Evolutionary conservation across 495 filamentous ascomycete genomes (phyloP).

Genomic region (Aspergillus baeticus): DNA sequence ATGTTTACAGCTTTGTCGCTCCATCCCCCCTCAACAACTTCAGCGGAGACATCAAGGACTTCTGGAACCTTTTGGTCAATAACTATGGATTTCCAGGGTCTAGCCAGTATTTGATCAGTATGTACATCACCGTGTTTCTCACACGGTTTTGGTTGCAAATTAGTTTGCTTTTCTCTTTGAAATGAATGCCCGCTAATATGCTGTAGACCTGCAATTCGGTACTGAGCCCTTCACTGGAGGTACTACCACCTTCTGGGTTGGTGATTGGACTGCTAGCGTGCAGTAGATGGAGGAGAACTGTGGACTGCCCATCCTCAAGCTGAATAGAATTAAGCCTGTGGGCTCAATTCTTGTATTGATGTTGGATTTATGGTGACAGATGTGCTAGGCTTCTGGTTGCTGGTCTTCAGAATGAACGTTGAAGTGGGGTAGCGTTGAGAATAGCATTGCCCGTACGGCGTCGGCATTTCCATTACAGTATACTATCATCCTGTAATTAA

Average conservation of each 20-base stretch:
- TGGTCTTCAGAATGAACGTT: no score
- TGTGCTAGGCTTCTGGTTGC: no score
- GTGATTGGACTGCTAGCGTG: constrained; percentile 20
- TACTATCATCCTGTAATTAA: no score
- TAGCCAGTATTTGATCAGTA: constrained; percentile 47
- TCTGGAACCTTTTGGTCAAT: constrained; percentile 40
- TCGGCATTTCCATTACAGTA: no score
- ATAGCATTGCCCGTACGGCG: no score
- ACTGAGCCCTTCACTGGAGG: constrained; percentile 45
- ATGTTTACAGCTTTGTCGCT: constrained; percentile 47
- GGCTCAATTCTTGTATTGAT: no score
- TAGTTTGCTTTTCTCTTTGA: not conserved
- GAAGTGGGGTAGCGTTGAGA: no score
- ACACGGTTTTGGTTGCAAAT: not conserved
- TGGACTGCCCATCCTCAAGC: no score
- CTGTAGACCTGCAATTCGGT: constrained; percentile 40
- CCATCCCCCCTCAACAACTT: constrained; percentile 28
- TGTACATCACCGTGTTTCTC: constrained; percentile 18
- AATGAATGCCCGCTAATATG: not conserved
- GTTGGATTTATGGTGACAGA: no score
- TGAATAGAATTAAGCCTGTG: no score
- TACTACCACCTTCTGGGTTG: constrained; percentile 18
- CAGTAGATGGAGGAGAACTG: no score
- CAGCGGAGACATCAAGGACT: constrained; percentile 40
- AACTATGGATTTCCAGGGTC: constrained; percentile 35